Conservation (phyloP, 164 flowering plant genomes). For the Vitis rotundifolia region DNA sequence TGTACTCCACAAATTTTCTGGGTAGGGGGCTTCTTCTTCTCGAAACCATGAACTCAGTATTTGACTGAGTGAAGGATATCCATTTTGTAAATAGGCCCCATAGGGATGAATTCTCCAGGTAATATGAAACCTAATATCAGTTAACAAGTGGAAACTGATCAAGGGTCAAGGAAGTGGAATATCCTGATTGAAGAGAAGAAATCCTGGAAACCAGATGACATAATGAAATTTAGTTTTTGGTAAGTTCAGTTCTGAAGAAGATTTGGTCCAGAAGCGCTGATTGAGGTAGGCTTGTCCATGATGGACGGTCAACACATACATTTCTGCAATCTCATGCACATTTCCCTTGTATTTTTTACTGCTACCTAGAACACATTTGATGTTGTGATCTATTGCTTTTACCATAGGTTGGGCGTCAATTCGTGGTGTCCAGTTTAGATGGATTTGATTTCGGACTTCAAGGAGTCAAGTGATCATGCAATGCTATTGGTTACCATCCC, state of each 20-base stretch:
- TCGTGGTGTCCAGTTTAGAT: constrained; percentile 34
- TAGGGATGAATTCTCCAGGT: background rate
- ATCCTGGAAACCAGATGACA: constrained; percentile 6
- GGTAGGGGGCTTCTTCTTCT: background rate
- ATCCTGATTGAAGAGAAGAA: constrained; percentile 5
- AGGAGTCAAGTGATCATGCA: constrained; percentile 43
- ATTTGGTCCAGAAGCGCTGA: constrained; percentile 22
- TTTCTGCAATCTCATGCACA: constrained; percentile 22
- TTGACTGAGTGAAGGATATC: background rate
- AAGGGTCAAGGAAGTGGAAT: background rate
- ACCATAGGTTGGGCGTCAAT: constrained; percentile 52
- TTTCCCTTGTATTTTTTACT: constrained; percentile 15
- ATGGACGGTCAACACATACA: constrained; percentile 17
- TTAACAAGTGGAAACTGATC: background rate
- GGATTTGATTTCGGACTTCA: constrained; percentile 39
- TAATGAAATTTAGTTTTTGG: constrained; percentile 10
- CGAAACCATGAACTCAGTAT: background rate
- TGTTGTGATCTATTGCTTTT: constrained; percentile 59
- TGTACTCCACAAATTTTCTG: background rate
- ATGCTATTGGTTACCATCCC: constrained; percentile 28
- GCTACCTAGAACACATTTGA: constrained; percentile 39
- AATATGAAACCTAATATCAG: background rate
- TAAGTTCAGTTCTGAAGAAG: constrained; percentile 24
- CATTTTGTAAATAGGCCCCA: background rate
- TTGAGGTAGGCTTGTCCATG: constrained; percentile 49